Evolutionary conservation across 139 green algal genomes (phyloP).

Genomic region (Volvox africanus): DNA sequence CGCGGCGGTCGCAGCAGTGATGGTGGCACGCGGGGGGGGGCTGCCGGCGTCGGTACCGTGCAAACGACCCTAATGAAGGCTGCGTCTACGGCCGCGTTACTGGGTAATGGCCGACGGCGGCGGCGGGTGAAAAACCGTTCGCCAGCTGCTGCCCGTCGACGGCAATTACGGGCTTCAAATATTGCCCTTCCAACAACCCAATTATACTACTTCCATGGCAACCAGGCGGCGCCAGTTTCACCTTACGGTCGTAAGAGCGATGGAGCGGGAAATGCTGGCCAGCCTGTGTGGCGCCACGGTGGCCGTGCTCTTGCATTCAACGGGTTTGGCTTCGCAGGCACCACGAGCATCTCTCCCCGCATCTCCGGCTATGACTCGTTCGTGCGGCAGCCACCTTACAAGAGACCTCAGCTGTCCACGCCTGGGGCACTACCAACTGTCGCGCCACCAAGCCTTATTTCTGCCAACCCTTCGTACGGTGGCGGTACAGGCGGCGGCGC

Average conservation of each 20-base stretch:
- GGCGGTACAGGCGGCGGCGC: not conserved
- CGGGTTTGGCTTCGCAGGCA: not conserved
- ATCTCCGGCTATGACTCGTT: not conserved
- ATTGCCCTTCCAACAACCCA: no score
- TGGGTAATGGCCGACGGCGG: not conserved
- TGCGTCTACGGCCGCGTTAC: not conserved
- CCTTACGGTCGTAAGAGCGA: not conserved
- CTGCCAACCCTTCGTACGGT: not conserved
- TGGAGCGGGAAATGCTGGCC: not conserved
- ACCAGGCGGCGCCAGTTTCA: not conserved
- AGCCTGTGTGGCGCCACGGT: constrained; percentile 36
- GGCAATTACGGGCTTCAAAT: no score
- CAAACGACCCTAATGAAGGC: constrained; percentile 15
- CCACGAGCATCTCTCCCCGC: not conserved
- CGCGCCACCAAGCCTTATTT: not conserved
- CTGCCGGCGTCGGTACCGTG: not conserved
- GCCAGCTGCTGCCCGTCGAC: no score
- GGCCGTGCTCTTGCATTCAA: not conserved
- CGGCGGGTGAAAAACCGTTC: not conserved
- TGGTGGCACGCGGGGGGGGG: not conserved
- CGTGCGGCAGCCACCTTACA: constrained; percentile 25
- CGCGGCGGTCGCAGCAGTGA: constrained; percentile 13
- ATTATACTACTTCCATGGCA: not conserved
- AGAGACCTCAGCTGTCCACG: not conserved
- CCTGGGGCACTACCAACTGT: not conserved